Base-by-base conservation (phyloP, 2,329 filamentous ascomycete species). In the Talaromyces sp. region DNA sequence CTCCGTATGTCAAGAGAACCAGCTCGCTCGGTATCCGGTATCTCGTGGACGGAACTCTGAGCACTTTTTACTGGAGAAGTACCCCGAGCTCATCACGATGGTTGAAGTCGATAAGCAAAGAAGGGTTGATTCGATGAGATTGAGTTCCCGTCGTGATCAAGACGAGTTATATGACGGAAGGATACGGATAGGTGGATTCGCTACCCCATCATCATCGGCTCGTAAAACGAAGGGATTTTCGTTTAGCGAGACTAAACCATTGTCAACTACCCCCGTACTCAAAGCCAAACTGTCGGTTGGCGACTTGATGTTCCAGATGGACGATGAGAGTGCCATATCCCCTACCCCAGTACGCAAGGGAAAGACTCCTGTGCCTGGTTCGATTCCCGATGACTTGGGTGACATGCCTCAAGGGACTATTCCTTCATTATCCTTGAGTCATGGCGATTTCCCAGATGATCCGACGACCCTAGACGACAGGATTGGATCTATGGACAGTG, bases 251-350 rank as follows among this genome's bases (percentile, higher is more conserved):
- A 66, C 65, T 0, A 79, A 81, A 58, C 76, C 76, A 56, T 83
- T 79, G 61, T 77, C 78, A 1, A 84, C 80, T 59, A 90, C 86
- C 59, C 91, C 91, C 0, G 80, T 77, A 19, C 78, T 94, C 51
- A 87, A 85, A 58, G 81, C 88, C 1, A 91, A 86, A 67, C 82
- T 81, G 21, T 92, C 89, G 0, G 79, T 82, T 1, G 82, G 81
- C 41, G 92, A 97, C 66, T 81, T 97, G 58, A 96, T 96, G 73
- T 97, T 97, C 70, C 86, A 91, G 65, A 97, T 97, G 92, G 93
- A 96, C 61, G 92, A 95, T 41, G 91, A 92, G 31, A 54, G 61
- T 48, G n/a, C 64, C 6, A 54, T 70, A n/a, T 69, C 70, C 1
- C 65, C 72, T 2, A 61, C 57, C 17, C 65, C 68, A 12, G 57